Evolutionary conservation across 345 rosid genomes (phyloP), one percentile per base, ranked within the genome.

Genomic region (Corchorus olitorius): DNA sequence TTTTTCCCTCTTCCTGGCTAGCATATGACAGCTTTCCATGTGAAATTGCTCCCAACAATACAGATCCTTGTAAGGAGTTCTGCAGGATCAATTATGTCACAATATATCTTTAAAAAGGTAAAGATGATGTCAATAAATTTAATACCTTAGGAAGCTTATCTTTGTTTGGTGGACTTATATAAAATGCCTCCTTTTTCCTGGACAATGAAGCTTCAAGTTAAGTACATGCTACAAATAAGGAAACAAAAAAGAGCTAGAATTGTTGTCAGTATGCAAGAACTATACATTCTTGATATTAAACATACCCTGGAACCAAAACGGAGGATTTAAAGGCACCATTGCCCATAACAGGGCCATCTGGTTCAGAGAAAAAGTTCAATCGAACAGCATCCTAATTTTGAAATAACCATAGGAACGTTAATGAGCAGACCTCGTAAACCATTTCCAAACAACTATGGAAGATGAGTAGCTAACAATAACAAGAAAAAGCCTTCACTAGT

Each of bases 311-410:
- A 86, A 89, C 81, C 82, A 93, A 83, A 83, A 83, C 69, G 69
- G 98, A 89, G 77, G 98, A 87, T 65, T 92, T 88, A 79, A 83
- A 96, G 81, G 92, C 78, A 74, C 99, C 97, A 84, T 91, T 92
- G 80, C 97, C 98, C 84, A 85, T 91, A 76, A 93, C 79, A 33
- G 97, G 89, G 52, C 99, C 98, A 89, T 96, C 99, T 71, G 99
- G 98, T 89, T 92, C 90, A 75, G 97, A 87, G 89, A 88, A 92
- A 77, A 93, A 91, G 84, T 78, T 90, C 87, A 96, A 82, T 58
- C 87, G 87, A 83, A 86, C 70, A 58, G 75, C 63, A 75, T 96
- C 98, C 99, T 93, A 86, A 54, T 81, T 54, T 72, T 58, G 75
- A 49, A 50, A 58, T 63, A 76, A 76, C 43, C 55, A 55, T 22